Evolutionary conservation across 306 rosid genomes (phyloP), one percentile per base, ranked within the genome.

Genomic region (Vigna radiata): DNA sequence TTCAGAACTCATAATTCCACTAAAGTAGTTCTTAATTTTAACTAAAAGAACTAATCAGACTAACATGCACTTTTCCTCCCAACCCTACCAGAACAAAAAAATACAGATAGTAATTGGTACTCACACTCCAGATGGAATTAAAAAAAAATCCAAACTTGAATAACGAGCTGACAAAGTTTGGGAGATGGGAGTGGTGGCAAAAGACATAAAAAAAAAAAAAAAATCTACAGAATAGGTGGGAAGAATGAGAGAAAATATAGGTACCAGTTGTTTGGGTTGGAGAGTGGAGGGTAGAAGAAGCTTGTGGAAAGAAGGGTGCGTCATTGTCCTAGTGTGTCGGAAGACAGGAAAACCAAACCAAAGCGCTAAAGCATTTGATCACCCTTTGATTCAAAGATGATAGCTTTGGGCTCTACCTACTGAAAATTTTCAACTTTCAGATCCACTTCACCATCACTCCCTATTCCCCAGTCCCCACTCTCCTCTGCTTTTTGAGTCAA

Each of bases 181-280:
- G 8, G 27, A 52, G 21, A 47, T 41, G 8, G 3, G 27, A 53
- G 41, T 58, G 67, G 43, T 47, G 62, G 18, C 53, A 18, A 77
- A 66, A 70, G 62, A 68, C 49, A 70, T 75, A 68, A 59, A 5
- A 16, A 14, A 18, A 33, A 68, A 59, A 5, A 16, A 14, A 13
- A 31, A 62, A 43, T 53, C n/a, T 6, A 16, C 55, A 49, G 5
- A 16, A n/a, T 8, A 43, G 18, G 59, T 7, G 31, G 12, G 17
- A 49, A 70, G 9, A 75, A 27, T 33, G 75, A 47, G 21, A 83
- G 63, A 78, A 78, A 58, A 79, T 65, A 39, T 43, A 75, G 66
- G 73, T 92, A 95, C 99, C 99, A 95, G 86, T 76, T 90, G 91
- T 27, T 75, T 89, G 41, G 90, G 79, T 75, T 89, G 90, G 72